Percentiles rank a stretch among this genome's conserved stretches.
These are phyloP conservation scores for Starmerella khaoyaiensis DNA, from an alignment of 805 yeast species.

Conservation along the genomic window DNA sequence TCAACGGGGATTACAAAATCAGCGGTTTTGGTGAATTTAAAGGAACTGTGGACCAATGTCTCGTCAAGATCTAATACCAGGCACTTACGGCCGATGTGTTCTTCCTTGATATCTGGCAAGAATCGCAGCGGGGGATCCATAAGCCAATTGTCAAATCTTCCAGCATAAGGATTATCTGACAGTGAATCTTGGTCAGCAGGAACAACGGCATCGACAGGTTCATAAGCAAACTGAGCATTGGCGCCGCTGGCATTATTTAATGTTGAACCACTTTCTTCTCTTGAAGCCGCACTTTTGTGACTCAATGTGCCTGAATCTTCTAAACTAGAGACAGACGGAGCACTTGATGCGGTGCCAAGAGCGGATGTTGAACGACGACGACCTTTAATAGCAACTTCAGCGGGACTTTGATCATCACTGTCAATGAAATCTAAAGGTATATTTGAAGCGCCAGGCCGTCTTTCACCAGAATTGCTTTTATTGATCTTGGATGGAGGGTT, in stretches of 20 bases:
- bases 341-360: not conserved
- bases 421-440: slow-evolving; percentile 14
- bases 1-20: slow-evolving; percentile 97
- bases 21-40: slow-evolving; percentile 80
- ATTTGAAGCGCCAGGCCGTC: no score
- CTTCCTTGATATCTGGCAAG: slow-evolving; percentile 10
- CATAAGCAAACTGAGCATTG: no score
- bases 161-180: slow-evolving; percentile 31
- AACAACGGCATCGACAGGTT: not conserved
- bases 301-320: slow-evolving; percentile 26
- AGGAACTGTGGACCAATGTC: slow-evolving; percentile 89
- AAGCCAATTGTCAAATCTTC: slow-evolving; percentile 10
- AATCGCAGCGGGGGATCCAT: slow-evolving; percentile 30
- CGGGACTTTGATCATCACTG: slow-evolving; percentile 4
- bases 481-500: no score
- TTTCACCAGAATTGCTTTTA: no score
- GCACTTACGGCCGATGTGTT: slow-evolving; percentile 71
- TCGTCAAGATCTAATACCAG: slow-evolving; percentile 87
- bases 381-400: slow-evolving; percentile 14
- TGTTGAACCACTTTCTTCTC: no score
- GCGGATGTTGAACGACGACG: slow-evolving; percentile 9
- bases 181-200: slow-evolving; percentile 21
- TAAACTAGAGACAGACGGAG: not conserved
- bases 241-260: no score
- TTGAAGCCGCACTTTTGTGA: no score